A percentile compares a stretch with the other conserved stretches of the same genome.
Evolutionary conservation across 139 green algal genomes (phyloP).

Genomic region (Tetradesmus obliquus): DNA sequence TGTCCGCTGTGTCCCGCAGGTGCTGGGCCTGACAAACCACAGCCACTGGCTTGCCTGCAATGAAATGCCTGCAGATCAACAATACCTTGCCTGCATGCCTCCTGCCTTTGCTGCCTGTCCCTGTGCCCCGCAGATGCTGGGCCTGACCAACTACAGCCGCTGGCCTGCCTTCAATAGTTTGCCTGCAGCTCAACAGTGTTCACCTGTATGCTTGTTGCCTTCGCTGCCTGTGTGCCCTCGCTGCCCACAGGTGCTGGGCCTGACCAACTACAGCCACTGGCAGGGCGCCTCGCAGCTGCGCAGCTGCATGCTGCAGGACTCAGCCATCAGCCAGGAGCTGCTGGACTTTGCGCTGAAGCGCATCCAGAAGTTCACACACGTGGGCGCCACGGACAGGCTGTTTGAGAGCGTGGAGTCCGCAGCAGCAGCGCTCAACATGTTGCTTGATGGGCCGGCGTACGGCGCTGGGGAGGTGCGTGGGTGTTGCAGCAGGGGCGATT

Average conservation of each 20-base stretch:
- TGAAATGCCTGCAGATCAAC: too few species aligned
- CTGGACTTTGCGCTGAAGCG: conserved; percentile 57
- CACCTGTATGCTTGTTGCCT: neutral
- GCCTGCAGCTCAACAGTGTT: too few species aligned
- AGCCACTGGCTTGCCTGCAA: conserved; percentile 67
- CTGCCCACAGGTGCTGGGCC: conserved; percentile 78
- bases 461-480: conserved; percentile 51
- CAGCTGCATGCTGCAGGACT: conserved; percentile 56
- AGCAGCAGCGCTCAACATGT: conserved; percentile 55
- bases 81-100: too few species aligned
- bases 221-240: neutral
- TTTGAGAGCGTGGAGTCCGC: conserved; percentile 65
- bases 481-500: too few species aligned
- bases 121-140: conserved; percentile 61
- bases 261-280: conserved; percentile 90
- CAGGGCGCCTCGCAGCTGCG: conserved; percentile 63
- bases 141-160: conserved; percentile 86
- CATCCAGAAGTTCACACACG: conserved; percentile 70
- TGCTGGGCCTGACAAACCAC: conserved; percentile 89
- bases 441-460: conserved; percentile 58
- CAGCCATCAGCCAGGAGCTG: conserved; percentile 46
- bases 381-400: conserved; percentile 80
- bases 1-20: neutral
- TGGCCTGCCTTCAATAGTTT: conserved; percentile 45
- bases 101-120: neutral